Evolutionary conservation across 2,329 filamentous ascomycete species (phyloP).

Genomic region (Fusarium bactridioides): DNA sequence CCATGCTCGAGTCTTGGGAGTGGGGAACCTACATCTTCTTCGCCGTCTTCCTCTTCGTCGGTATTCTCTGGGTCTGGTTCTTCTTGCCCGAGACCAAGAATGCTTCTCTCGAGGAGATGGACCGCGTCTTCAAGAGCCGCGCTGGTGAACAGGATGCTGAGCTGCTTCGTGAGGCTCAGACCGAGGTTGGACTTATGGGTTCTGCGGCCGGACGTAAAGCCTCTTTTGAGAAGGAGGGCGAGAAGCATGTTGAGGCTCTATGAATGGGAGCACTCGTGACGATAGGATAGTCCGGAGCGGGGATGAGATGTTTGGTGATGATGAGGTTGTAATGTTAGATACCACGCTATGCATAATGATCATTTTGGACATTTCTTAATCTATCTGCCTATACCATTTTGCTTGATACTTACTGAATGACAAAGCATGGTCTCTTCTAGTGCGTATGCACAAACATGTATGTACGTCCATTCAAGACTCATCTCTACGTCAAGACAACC

Average conservation of each 20-base stretch:
- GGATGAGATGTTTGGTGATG: background rate
- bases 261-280: background rate
- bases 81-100: constrained; percentile 64
- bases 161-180: constrained; percentile 32
- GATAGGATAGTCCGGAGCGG: background rate
- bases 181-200: constrained; percentile 30
- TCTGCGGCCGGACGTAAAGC: background rate
- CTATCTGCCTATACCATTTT: fast-evolving
- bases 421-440: background rate
- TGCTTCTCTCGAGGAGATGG: constrained; percentile 62
- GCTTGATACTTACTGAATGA: background rate
- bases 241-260: constrained; percentile 20
- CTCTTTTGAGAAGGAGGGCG: constrained; percentile 5
- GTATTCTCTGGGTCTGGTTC: constrained; percentile 59
- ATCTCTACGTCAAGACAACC: background rate
- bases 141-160: constrained; percentile 42
- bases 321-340: background rate
- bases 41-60: constrained; percentile 55
- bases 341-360: background rate
- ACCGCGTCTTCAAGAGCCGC: constrained; percentile 57
- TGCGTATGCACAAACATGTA: background rate
- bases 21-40: constrained; percentile 68
- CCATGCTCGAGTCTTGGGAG: constrained; percentile 47
- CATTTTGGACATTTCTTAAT: background rate
- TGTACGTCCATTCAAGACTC: background rate